phyloP scores from a whole-genome alignment of 257 asterid species.

The Nicotiana undulata region DNA sequence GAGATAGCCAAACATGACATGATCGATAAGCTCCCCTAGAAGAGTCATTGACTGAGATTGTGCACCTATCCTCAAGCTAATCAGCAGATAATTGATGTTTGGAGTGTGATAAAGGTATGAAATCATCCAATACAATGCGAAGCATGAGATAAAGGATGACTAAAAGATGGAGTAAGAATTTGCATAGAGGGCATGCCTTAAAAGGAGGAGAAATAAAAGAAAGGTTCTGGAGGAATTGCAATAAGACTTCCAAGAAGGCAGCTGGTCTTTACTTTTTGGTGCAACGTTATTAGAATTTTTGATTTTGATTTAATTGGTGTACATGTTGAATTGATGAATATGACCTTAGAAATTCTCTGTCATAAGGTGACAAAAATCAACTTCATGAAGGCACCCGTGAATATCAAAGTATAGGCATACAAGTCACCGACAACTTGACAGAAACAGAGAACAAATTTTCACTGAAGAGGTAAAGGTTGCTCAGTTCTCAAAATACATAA shows the following conservation, averaged over 20 bases:
- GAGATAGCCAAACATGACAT: neutral
- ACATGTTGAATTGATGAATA: neutral
- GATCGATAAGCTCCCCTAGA: neutral
- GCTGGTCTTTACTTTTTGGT: neutral
- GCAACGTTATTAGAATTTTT: neutral
- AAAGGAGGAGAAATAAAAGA: slow-evolving; percentile 1
- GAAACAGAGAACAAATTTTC: neutral
- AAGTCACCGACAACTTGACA: neutral
- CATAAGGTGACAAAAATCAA: neutral
- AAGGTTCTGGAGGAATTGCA: neutral
- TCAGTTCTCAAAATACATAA: neutral
- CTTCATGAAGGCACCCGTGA: neutral
- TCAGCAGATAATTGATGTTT: neutral
- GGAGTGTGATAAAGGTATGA: neutral
- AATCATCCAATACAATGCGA: neutral
- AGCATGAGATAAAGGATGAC: neutral
- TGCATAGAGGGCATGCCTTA: neutral
- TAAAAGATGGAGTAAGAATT: neutral
- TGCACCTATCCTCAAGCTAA: neutral
- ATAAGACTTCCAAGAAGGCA: neutral
- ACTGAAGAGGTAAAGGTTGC: neutral
- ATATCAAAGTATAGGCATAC: neutral
- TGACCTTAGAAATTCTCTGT: neutral
- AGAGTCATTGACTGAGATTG: neutral
- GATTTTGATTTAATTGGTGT: neutral